Evolutionary conservation across 2,329 filamentous ascomycete species (phyloP), one percentile per base, ranked within the genome.

Genomic region (Diaporthe ilicicola): DNA sequence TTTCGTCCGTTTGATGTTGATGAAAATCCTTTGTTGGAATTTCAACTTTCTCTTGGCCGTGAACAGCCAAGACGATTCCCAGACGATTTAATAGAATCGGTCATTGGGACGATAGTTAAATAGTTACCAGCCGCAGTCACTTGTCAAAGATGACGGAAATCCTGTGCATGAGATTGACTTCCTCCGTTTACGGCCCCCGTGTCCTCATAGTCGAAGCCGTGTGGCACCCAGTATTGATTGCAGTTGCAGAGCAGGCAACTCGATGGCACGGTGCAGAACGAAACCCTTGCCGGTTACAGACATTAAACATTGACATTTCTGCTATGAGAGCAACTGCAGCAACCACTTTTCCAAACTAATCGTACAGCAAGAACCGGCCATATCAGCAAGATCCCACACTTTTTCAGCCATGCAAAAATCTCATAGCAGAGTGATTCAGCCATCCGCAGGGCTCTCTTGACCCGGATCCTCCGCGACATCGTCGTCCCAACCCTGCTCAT

Each of bases 371-470:
- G 27, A 62, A 62, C 12, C 42, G 22, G 42, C 42, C 42, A 48
- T 32, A n/a, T 6, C 24, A 62, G 37, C 39, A 46, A 62, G 56
- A 48, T 62, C 22, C 42, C 56, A 62, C 19, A 62, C 56, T 62
- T 62, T 48, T 24, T 6, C 1, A 2, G 17, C 8, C 39, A 15
- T 32, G 10, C 27, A 24, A 59, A 59, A 51, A 24, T 13, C 24
- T 24, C 15, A 27, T 42, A 37, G 12, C 22, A 50, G 5, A 51
- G 32, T 42, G 32, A 32, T 9, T 48, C 42, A 61, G 5, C n/a
- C 44, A 29, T 51, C 32, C 34, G 44, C 17, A 39, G n/a, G 17
- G 44, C 42, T 22, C 17, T 39, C 44, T 69, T 53, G 10, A 24
- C 56, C 42, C 27, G 15, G 42, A 34, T 24, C 27, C 19, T 34